Evolutionary conservation across 768 basidiomycete genomes (phyloP).

Genomic region (Lactarius trivialis): DNA sequence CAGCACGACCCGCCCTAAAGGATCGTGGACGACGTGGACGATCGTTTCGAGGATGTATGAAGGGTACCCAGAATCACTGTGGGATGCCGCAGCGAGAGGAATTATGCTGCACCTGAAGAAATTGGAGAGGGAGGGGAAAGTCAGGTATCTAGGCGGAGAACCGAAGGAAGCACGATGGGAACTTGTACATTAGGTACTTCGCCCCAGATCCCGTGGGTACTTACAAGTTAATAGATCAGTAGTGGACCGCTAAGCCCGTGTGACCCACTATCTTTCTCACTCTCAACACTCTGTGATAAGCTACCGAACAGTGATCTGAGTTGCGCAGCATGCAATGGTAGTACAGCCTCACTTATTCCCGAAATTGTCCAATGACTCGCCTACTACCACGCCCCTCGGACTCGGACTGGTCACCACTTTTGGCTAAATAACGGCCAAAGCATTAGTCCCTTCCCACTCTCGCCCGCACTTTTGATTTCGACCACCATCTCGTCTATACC

Average conservation of each 20-base stretch:
- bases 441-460: neutral
- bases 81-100: conserved; percentile 64
- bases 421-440: neutral
- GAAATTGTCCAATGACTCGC: neutral
- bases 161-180: conserved; percentile 47
- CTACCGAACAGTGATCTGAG: neutral
- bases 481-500: neutral
- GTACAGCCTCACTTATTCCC: neutral
- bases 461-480: neutral
- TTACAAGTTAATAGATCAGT: neutral
- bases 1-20: conserved; percentile 30
- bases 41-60: conserved; percentile 65
- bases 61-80: conserved; percentile 61
- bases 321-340: neutral
- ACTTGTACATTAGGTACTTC: conserved; percentile 15
- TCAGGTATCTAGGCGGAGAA: conserved; percentile 46
- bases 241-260: neutral
- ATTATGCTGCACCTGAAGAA: conserved; percentile 70
- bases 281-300: neutral
- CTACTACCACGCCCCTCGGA: neutral
- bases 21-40: conserved; percentile 55
- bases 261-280: neutral
- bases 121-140: conserved; percentile 56
- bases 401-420: neutral
- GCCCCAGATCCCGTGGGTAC: neutral